Base-by-base conservation (phyloP, 345 rosid genomes). In the Raphanus raphanistrum region DNA sequence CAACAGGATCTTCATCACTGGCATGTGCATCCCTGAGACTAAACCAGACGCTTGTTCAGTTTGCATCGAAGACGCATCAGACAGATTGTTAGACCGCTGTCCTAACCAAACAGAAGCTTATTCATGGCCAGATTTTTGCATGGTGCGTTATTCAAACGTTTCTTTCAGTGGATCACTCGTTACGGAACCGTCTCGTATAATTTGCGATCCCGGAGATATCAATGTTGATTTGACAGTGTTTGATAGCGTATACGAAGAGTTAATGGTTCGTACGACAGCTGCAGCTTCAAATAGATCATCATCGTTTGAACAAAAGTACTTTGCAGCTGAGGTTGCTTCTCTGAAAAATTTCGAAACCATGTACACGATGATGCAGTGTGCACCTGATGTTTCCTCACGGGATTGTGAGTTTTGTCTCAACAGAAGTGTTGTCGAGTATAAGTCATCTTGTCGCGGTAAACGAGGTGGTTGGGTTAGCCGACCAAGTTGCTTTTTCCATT, bases 71-170 rank as follows among this genome's bases (percentile, higher is more conserved):
- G 13, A 1, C 43, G 45, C 66, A 32, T 32, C 66, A 63, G 45
- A 8, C 7, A 0, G 45, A 2, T 33, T 63, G 5, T 63, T 8
- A 33, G 4, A 2, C 9, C 17, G 2, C 6, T 88, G 89, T 63
- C 84, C 80, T 2, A 74, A 71, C 70, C 83, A 58, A 31, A 84
- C 75, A 25, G 83, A 84, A 16, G 87, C 84, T 28, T 50, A 83
- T 3, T 26, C 67, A 41, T 83, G 85, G 82, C 72, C 50, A 21
- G 82, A 80, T 15, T 1, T 12, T 28, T 87, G 92, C 60, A 72
- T 81, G 80, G 55, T 82, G 4, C 84, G 85, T 12, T 86, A 86
- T 59, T 52, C 90, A 15, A 82, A 87, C 55, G 32, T 59, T 16
- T 43, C 74, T 0, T 61, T 83, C 58, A 58, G 55, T 2, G 77